Base-by-base conservation (phyloP, 345 rosid species). In the Euphorbia peplus region DNA sequence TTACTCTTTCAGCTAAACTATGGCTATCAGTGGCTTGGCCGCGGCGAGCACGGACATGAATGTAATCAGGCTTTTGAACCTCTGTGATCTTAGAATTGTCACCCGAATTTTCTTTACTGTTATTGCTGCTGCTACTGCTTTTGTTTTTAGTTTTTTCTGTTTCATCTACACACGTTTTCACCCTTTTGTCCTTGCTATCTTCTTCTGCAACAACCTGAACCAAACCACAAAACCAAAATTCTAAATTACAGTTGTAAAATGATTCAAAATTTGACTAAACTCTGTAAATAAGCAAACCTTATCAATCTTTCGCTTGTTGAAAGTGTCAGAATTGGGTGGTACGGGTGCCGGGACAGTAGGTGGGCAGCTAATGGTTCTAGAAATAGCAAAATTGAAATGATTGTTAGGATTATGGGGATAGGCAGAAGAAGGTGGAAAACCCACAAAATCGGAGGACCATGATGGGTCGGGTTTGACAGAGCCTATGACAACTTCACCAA, bases 21-120 rank as follows among this genome's bases (percentile, higher is more conserved):
- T 95, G 99, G 80, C 97, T 95, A 67, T 95, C 97, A 29, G 99
- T 91, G 68, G 99, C 99, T 79, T 95, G 96, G 22, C 99, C 99
- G 14, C 99, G 86, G 11, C 97, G 93, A 8, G 98, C 99, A 42
- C 99, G 77, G 74, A 95, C 98, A 72, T 95, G 99, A 73, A 95
- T 95, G 78, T 88, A 95, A 82, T 91, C 99, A 0, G 81, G 75
- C 81, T 86, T 93, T 70, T 76, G 88, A 69, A 71, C 84, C 58
- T 89, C 88, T 0, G 85, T 76, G 50, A 69, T 83, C 64, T 87
- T 93, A 3, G 93, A 90, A 61, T 88, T 82, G 48, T 86, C 93
- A 76, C 83, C 88, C 0, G 96, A 88, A 65, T 72, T 75, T 30
- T 75, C 80, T 69, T 70, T 84, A 70, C 75, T 82, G 53, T 46